Evolutionary conservation across 257 asterid species (phyloP).

Genomic region (Fraxinus americana): DNA sequence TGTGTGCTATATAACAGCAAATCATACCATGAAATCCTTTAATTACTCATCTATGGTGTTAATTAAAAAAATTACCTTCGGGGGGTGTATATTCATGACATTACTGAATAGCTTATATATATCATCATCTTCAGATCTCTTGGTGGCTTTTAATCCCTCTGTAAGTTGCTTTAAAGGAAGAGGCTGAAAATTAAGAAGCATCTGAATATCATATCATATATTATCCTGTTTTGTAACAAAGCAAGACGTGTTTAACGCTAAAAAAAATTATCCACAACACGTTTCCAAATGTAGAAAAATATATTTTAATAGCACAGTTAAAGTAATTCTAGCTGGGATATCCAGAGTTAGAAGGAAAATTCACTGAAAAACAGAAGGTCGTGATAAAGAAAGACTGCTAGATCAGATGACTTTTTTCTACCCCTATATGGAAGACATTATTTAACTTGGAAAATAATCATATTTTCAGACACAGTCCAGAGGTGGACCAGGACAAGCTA

Average conservation of each 20-base stretch:
- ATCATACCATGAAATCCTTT: conserved; percentile 3
- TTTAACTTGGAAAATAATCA: not conserved
- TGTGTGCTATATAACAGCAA: conserved; percentile 2
- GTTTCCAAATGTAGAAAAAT: not conserved
- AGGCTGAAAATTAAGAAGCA: conserved; percentile 65
- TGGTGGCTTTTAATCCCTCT: conserved; percentile 67
- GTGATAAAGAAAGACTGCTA: not conserved
- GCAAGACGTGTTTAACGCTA: conserved; percentile 13
- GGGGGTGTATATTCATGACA: conserved; percentile 64
- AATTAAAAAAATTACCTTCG: conserved; percentile 58
- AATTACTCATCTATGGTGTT: not conserved
- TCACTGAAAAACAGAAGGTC: conserved; percentile 1
- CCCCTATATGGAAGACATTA: not conserved
- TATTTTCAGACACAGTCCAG: not conserved
- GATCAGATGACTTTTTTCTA: not conserved
- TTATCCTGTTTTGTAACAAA: conserved; percentile 11
- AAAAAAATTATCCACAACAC: conserved; percentile 6
- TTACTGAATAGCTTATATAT: conserved; percentile 75
- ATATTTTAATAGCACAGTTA: conserved; percentile 12
- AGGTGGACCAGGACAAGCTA: no score
- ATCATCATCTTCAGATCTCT: conserved; percentile 66
- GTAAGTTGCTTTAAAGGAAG: conserved; percentile 77
- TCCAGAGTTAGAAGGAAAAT: conserved; percentile 5
- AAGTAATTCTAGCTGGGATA: conserved; percentile 1
- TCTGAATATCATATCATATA: conserved; percentile 11